These are phyloP conservation scores for Hibiscus mutabilis DNA, from an alignment of 345 rosid genomes.

Conservation along the genomic window DNA sequence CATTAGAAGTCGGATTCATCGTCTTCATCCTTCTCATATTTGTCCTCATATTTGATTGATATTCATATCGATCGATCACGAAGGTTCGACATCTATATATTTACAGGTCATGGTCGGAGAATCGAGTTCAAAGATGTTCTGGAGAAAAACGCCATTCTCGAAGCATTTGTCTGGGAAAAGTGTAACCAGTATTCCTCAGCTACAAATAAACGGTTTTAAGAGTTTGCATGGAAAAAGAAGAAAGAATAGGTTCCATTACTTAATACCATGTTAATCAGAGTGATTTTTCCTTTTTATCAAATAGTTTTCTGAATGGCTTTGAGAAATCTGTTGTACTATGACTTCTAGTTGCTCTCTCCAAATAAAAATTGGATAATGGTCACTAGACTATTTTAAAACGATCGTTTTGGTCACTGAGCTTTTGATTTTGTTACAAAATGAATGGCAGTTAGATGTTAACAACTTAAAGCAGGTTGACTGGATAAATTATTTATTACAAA, in stretches of 20 bases:
- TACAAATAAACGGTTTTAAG: background rate
- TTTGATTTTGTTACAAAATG: too few relatives aligned
- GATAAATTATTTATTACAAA: too few relatives aligned
- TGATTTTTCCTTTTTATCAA: too few relatives aligned
- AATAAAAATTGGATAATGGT: background rate
- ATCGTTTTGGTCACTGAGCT: too few relatives aligned
- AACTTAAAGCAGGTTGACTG: too few relatives aligned
- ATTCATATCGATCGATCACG: background rate
- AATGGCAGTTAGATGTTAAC: too few relatives aligned
- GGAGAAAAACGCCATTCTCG: constrained; percentile 7
- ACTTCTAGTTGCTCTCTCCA: background rate
- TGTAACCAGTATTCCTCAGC: background rate
- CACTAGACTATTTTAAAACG: too few relatives aligned
- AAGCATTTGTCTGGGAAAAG: constrained; percentile 6
- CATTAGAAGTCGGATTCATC: background rate
- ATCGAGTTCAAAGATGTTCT: constrained; percentile 10
- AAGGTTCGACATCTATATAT: background rate
- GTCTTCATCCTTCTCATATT: background rate
- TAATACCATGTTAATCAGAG: background rate
- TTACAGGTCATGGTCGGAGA: constrained; percentile 16
- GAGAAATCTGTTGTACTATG: background rate
- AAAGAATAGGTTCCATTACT: constrained; percentile 1
- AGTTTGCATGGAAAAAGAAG: background rate
- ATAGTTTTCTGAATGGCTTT: too few relatives aligned
- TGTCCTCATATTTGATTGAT: background rate